Evolutionary conservation across 495 filamentous ascomycete genomes (phyloP), one percentile per base, ranked within the genome.

Genomic region (Neurospora sp.): DNA sequence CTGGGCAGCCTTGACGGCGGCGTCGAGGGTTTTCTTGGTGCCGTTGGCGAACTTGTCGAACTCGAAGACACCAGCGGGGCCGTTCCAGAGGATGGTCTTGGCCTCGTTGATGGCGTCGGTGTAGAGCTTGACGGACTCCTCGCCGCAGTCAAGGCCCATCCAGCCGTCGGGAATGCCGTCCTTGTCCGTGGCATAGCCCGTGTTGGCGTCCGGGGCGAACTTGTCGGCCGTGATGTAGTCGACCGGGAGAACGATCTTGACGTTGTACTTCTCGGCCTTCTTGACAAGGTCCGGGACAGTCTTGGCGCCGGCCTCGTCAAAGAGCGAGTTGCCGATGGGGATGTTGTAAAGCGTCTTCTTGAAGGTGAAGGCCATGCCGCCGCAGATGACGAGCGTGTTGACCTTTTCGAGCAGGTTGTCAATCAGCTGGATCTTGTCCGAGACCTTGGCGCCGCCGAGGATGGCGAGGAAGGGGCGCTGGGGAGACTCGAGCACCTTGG

Each of bases 71-170:
- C 96, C 96, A 16, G 94, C 89, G 68, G 96, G 96, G 48, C 93
- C 96, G 87, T 99, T 99, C 96, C 96, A 99, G 69, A 99, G 92
- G 85, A 98, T 98, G 69, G 96, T 99, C 89, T 98, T 91, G 68
- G 96, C 89, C 76, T 92, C 87, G 72, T 85, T 87, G 78, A 99
- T 98, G 70, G 94, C 89, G 77, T 91, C 83, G 86, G 94, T 88
- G 89, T 90, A 98, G 53, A 93, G 85, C 85, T 94, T 87, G 75
- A 96, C 85, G 77, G 89, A 92, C 89, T 97, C 90, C 77, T 91
- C 88, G 69, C 96, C 96, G 80, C 93, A 94, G 82, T 99, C 96
- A 37, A 99, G 89, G 77, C 95, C 96, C 93, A 97, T 93, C 92
- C 90, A 97, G 80, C 94, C 96, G 78, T 98, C 94, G 73, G 96